These are phyloP conservation scores for Roridomyces roridus DNA, from an alignment of 768 basidiomycete genomes.

Conservation along the genomic window DNA sequence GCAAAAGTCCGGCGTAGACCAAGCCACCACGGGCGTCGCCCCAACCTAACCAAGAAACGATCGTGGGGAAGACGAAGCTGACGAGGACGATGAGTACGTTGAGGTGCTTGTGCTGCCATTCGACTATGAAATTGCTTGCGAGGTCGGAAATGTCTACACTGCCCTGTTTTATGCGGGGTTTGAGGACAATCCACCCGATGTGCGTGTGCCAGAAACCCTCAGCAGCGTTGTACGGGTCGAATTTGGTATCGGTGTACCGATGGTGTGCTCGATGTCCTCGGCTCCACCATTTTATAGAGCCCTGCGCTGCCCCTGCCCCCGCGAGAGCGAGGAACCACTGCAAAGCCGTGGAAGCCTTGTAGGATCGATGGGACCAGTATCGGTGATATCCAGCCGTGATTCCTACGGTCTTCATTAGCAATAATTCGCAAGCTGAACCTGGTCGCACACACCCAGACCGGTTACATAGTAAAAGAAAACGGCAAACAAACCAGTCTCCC, in stretches of 20 bases:
- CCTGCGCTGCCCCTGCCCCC: slow-evolving; percentile 92
- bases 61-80: slow-evolving; percentile 75
- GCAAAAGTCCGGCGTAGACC: slow-evolving; percentile 60
- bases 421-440: slow-evolving; percentile 57
- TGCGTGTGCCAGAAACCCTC: slow-evolving; percentile 87
- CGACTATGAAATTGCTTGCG: slow-evolving; percentile 76
- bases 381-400: slow-evolving; percentile 96
- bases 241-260: slow-evolving; percentile 94
- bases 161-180: slow-evolving; percentile 88
- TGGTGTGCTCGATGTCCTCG: slow-evolving; percentile 97
- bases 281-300: slow-evolving; percentile 99
- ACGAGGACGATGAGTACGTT: slow-evolving; percentile 69
- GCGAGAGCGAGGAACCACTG: slow-evolving; percentile 84
- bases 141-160: slow-evolving; percentile 91
- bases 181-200: slow-evolving; percentile 91
- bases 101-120: slow-evolving; percentile 90
- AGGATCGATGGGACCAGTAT: slow-evolving; percentile 94
- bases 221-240: slow-evolving; percentile 94
- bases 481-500: slow-evolving; percentile 71
- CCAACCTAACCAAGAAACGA: slow-evolving; percentile 50
- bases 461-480: slow-evolving; percentile 47
- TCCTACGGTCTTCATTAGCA: slow-evolving; percentile 51
- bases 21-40: slow-evolving; percentile 75
- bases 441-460: slow-evolving; percentile 81
- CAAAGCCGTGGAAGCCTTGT: slow-evolving; percentile 86